Evolutionary conservation across 2,329 filamentous ascomycete species (phyloP), one percentile per base, ranked within the genome.

Genomic region (Rugonectria rugulosa): DNA sequence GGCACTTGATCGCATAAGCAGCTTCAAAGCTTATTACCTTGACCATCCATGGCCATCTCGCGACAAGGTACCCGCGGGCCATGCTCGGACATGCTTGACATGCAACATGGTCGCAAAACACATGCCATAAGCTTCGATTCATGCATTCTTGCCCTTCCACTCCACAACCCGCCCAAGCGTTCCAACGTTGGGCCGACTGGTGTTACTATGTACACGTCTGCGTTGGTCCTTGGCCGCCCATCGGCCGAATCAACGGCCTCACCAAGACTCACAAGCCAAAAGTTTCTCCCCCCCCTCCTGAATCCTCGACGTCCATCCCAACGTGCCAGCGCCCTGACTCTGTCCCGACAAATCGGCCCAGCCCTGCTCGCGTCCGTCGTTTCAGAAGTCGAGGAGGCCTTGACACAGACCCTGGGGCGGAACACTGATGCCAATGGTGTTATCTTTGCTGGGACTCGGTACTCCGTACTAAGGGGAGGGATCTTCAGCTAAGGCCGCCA

Each of bases 341-440:
- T 17, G 29, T 56, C 47, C 47, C 41, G 49, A 41, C 47, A 56
- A 47, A 47, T 46, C 42, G 53, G 42, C n/a, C 53, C 21, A 56
- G 20, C 47, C 53, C 43, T 56, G 53, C 47, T 42, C 36, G 36
- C 47, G 38, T 32, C 42, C 29, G 46, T 46, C 42, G 47, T 52
- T 56, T 56, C 47, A 52, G 42, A 40, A 32, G 42, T 27, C 8
- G 9, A 19, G 23, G 23, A 43, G 32, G 32, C 34, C 12, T 12
- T 51, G 20, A 36, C 27, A 26, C 23, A 17, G n/a, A n/a, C n/a
- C n/a, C n/a, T n/a, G n/a, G n/a, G n/a, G n/a, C n/a, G n/a, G n/a
- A n/a, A n/a, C n/a, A n/a, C n/a, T n/a, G n/a, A 21, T 26, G 37
- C 19, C 5, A 5, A n/a, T 3, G 29, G 11, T 32, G 29, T 14